Base-by-base conservation (phyloP, 495 filamentous ascomycete species). In the Halenospora varia region DNA sequence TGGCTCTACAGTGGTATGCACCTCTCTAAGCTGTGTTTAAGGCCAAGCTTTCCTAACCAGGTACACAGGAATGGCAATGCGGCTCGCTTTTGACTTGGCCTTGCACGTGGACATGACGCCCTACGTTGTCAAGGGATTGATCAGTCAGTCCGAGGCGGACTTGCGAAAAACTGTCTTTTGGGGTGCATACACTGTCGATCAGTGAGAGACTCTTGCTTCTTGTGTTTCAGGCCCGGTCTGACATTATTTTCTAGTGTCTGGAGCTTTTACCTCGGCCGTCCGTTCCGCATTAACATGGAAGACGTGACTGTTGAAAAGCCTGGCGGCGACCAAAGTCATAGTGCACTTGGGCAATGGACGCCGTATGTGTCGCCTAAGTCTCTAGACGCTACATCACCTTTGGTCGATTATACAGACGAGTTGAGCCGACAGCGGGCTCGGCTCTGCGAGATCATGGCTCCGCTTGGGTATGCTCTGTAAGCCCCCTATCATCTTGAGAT, bases 151-250 rank as follows among this genome's bases (percentile, higher is more conserved):
- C 9, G 77, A 79, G 56, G 76, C 76, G 9, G 68, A 76, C 53
- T 69, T 78, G 18, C 71, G 77, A 13, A 65, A 71, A 15, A 65
- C 73, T 10, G 64, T 72, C 6, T 81, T 81, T 48, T 79, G 77
- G 77, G 77, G 75, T 11, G 76, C 71, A n/a, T 81, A 77, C 60
- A 66, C 73, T 20, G 73, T 75, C 25, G 76, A 80, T 41, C 72
- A 78, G 76, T 78, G 60, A 71, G 73, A 67, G n/a, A 24, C n/a
- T 13, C 23, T 17, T 22, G 8, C 23, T 18, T 20, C 40, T 18
- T 23, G 24, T 22, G 20, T 3, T 20, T 59, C 29, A 57, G 29
- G 20, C 46, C 55, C 40, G 44, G 47, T 46, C 47, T 45, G 11
- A 15, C 59, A 20, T 53, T 22, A 15, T 9, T 45, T 17, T 40